A percentile compares a stretch with the other conserved stretches of the same genome.
Evolutionary conservation across 805 yeast species (phyloP).

Genomic region (Priceomyces medius): DNA sequence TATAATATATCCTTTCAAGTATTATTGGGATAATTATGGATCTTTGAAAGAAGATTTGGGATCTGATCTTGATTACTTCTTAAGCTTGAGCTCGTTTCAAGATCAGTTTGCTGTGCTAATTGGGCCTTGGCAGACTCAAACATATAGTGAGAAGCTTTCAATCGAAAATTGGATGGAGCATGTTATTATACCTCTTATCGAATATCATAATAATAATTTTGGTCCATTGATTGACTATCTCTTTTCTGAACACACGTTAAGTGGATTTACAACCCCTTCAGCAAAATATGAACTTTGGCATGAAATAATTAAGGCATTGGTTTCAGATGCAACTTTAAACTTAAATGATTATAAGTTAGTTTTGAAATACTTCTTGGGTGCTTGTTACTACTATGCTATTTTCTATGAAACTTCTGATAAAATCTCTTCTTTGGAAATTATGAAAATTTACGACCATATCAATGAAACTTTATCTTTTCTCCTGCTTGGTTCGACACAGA

Average conservation of each 20-base stretch:
- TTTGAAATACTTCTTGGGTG: conserved; percentile 18
- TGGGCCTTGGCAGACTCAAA: conserved; percentile 18
- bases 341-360: conserved; percentile 13
- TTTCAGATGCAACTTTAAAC: conserved; percentile 7
- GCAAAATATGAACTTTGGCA: conserved; percentile 24
- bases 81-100: conserved; percentile 10
- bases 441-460: conserved; percentile 28
- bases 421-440: conserved; percentile 25
- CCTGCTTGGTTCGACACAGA: neutral
- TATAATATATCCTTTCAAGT: conserved; percentile 25
- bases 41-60: conserved; percentile 5
- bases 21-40: conserved; percentile 29
- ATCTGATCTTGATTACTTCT: conserved; percentile 14
- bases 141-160: conserved; percentile 13
- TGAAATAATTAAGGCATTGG: conserved; percentile 14
- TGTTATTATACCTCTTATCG: conserved; percentile 30
- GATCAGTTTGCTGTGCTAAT: conserved; percentile 23
- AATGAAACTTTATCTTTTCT: conserved; percentile 17
- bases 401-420: conserved; percentile 12
- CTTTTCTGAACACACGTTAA: conserved; percentile 8
- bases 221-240: conserved; percentile 27
- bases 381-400: conserved; percentile 23
- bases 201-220: conserved; percentile 19
- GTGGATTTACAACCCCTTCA: conserved; percentile 3
- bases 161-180: conserved; percentile 22